Conservation (phyloP, 2,329 filamentous ascomycete genomes). For the Arthrobotrys megalospora region DNA sequence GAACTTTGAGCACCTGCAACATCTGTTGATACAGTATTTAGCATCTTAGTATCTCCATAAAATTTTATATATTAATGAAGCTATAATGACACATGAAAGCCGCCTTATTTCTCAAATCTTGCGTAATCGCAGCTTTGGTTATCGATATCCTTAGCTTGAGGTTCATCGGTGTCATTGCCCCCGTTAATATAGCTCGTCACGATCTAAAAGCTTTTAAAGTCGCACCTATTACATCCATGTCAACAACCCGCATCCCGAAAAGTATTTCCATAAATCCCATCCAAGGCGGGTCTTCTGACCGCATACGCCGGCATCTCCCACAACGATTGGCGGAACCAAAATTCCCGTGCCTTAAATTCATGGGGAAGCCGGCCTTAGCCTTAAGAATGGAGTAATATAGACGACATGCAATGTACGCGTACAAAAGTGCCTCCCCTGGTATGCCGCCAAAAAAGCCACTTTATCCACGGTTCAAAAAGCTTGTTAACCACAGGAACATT, state of each 20-base stretch:
- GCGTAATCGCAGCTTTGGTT: constrained; percentile 5
- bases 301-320: constrained; percentile 26
- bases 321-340: constrained; percentile 55
- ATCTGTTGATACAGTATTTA: constrained; percentile 6
- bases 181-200: constrained; percentile 38
- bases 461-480: constrained; percentile 54
- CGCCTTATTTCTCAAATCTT: background rate
- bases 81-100: constrained; percentile 12
- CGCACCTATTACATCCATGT: constrained; percentile 11
- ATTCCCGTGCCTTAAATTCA: constrained; percentile 16
- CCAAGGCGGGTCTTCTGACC: constrained; percentile 58
- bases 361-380: constrained; percentile 1
- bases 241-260: constrained; percentile 16
- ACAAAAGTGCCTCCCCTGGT: background rate
- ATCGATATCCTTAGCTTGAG: constrained; percentile 2
- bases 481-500: constrained; percentile 24
- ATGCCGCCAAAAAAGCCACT: constrained; percentile 23
- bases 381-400: constrained; percentile 44
- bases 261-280: constrained; percentile 7
- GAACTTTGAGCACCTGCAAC: constrained; percentile 16
- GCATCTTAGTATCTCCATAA: constrained; percentile 20
- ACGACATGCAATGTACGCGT: constrained; percentile 12
- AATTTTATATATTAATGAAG: constrained; percentile 21
- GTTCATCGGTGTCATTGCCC: constrained; percentile 26
- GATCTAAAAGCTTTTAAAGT: constrained; percentile 24